Evolutionary conservation across 129 eudicot species (phyloP), one percentile per base, ranked within the genome.

Genomic region (Gnaphalium uliginosum): DNA sequence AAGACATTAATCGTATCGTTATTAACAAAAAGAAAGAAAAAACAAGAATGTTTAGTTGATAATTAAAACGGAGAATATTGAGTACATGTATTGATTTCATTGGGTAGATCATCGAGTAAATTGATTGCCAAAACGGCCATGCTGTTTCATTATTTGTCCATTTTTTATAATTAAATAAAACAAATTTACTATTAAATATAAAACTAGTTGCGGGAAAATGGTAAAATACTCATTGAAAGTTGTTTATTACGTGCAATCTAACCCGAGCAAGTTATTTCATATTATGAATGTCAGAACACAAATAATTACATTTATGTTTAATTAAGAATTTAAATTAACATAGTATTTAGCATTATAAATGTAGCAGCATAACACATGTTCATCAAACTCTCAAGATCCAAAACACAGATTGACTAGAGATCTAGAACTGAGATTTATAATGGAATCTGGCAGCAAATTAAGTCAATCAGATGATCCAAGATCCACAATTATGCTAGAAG

Each of bases 11-110:
- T 8, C 54, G 17, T 24, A 32, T 1, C 35, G 32, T 21, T 13
- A 46, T 32, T 71, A 35, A 51, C 65, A 32, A 18, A 71, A 39
- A 24, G 14, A 23, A 53, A 26, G 23, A 30, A 30, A 63, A 63
- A 29, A 64, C 48, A 63, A 63, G 77, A 71, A 71, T 79, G 78
- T 79, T 79, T 62, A 79, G 6, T 61, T 60, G 21, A 62, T 71
- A 50, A 69, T 21, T 78, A 32, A 35, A 54, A 43, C 29, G 18
- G 18, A 35, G 74, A 67, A 78, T 78, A 35, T 50, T 22, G 5
- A 60, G 35, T 61, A 43, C 43, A 23, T 41, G 77, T 27, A 3
- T 24, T 72, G 25, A 51, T 75, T 22, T 64, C 53, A 72, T 64
- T 19, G 73, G 68, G 41, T 57, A 25, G 24, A 41, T n/a, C 19